A percentile compares a stretch with the other conserved stretches of the same genome.
These are phyloP conservation scores for Saccharomycodes ludwigii DNA, from an alignment of 805 yeast genomes.

Conservation along the genomic window DNA sequence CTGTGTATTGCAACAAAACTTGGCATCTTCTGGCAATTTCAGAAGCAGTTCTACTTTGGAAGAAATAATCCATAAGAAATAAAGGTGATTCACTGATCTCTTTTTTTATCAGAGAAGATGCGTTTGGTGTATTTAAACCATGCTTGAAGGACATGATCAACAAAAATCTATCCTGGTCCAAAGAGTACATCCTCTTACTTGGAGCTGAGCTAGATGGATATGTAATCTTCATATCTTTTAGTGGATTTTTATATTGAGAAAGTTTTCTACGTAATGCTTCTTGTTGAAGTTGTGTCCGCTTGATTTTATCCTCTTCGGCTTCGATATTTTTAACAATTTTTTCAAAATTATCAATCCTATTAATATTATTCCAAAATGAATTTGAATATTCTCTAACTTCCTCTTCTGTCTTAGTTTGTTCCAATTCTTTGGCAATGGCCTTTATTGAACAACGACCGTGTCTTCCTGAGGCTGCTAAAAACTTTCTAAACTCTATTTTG, in stretches of 20 bases:
- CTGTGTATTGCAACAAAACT: constrained; percentile 62
- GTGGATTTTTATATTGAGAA: constrained; percentile 57
- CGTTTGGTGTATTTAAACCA: constrained; percentile 69
- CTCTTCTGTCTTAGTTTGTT: constrained; percentile 63
- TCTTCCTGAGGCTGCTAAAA: constrained; percentile 60
- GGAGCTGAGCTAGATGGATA: constrained; percentile 56
- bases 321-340: constrained; percentile 71
- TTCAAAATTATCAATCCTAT: constrained; percentile 82
- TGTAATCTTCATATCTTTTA: constrained; percentile 62
- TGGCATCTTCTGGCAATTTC: constrained; percentile 77
- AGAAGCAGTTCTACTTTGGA: constrained; percentile 62
- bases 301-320: constrained; percentile 75
- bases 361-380: constrained; percentile 70
- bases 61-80: constrained; percentile 79
- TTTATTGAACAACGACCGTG: constrained; percentile 68
- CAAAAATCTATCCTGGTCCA: constrained; percentile 84
- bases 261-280: constrained; percentile 71
- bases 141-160: constrained; percentile 65
- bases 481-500: constrained; percentile 76
- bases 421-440: constrained; percentile 62
- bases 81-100: constrained; percentile 62
- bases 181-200: constrained; percentile 57
- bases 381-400: constrained; percentile 70
- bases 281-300: constrained; percentile 53
- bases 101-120: constrained; percentile 68